Evolutionary conservation across 2,329 filamentous ascomycete genomes (phyloP), one percentile per base, ranked within the genome.

Genomic region (Colletotrichum sansevieriae): DNA sequence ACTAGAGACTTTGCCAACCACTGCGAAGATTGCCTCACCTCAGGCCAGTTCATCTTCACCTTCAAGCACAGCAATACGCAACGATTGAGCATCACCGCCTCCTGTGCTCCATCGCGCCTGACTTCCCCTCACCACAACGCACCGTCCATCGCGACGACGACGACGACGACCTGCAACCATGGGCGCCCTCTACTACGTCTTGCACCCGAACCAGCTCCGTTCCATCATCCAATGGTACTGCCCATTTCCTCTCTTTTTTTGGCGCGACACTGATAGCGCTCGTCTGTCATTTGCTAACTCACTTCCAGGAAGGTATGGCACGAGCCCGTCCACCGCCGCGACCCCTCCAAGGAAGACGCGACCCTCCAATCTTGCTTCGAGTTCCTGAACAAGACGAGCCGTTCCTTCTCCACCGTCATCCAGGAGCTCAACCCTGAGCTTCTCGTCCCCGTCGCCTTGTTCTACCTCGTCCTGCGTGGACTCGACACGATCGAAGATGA

Each of bases 401-500:
- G 96, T 69, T 98, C 94, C 79, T 99, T 99, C 80, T 86, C 91
- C 60, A 87, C 94, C 54, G 96, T 99, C 77, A 99, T 99, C 72
- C 90, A 97, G 81, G 96, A 99, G 82, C 88, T 99, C 49, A 95
- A 98, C 78, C 94, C 94, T 1, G 95, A 99, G 82, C 90, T 99
- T 37, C 88, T 98, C 41, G 88, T 98, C 46, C 94, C 96, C 25
- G 87, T 98, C 52, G 90, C 91, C 64, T 85, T 98, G 10, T 99
- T 99, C 86, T 99, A 99, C 83, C 88, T 99, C 33, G 88, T 94
- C 61, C 87, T 99, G 63, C 93, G 96, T 70, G 96, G 93, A 54
- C 88, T 99, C 58, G 96, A 99, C 80, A 99, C 96, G n/a, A 93
- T 99, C 70, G 96, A 99, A 82, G 96, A 99, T 84, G 96, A 99